These are phyloP conservation scores for Fusarium redolens DNA, from an alignment of 2,329 filamentous ascomycete species.

Conservation along the genomic window DNA sequence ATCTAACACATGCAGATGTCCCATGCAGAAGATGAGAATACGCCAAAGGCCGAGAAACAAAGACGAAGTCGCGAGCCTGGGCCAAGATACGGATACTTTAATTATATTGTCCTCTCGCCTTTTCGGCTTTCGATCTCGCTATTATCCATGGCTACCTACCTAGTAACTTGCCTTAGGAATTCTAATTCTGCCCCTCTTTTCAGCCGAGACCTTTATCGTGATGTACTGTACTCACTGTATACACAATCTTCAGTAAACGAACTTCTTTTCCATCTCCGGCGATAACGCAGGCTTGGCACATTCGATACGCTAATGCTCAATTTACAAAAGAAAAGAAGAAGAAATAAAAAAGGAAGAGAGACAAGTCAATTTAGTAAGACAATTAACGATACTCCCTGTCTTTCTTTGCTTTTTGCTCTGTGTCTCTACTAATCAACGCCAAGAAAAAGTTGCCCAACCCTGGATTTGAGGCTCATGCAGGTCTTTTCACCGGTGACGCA, in stretches of 20 bases:
- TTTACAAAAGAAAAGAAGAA: background rate
- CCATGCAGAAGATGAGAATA: background rate
- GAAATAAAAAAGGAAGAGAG: background rate
- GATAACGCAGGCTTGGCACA: background rate
- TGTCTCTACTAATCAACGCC: background rate
- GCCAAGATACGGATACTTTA: background rate
- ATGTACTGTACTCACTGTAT: background rate
- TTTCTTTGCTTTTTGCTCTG: background rate
- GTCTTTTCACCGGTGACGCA: conserved; percentile 29
- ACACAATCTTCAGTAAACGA: background rate
- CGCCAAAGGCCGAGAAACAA: conserved; percentile 11
- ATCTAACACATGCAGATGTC: background rate
- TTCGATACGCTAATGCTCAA: background rate
- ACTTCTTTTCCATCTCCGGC: background rate
- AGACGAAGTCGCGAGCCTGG: conserved; percentile 18
- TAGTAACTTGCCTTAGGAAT: background rate
- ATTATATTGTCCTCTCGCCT: background rate
- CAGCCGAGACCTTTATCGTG: background rate
- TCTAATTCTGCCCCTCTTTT: background rate
- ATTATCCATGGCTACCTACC: background rate
- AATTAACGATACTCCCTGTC: background rate
- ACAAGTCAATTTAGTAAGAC: background rate
- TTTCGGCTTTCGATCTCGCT: conserved; percentile 2
- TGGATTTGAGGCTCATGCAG: conserved; percentile 33
- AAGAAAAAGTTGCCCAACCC: conserved; percentile 9